phyloP scores from a whole-genome alignment of 805 yeast genomes.

The Metschnikowia matae region DNA sequence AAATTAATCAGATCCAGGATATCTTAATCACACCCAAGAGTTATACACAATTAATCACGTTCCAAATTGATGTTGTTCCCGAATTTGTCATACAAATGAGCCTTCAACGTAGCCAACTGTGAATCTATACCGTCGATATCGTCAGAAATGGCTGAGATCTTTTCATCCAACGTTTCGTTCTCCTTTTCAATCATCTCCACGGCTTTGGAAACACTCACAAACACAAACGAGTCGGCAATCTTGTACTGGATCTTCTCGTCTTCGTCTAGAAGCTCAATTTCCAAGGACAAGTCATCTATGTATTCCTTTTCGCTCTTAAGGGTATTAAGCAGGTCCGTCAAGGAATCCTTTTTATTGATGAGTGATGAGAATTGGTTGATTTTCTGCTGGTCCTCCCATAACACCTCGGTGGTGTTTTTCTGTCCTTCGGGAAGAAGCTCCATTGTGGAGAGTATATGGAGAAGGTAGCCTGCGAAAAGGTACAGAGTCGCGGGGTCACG shows the following conservation, averaged over 20 bases:
- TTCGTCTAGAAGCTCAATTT: slow-evolving; percentile 77
- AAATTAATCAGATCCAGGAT: too few relatives aligned
- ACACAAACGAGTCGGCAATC: slow-evolving; percentile 78
- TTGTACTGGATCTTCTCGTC: slow-evolving; percentile 71
- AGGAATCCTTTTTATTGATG: slow-evolving; percentile 63
- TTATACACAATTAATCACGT: slow-evolving; percentile 20
- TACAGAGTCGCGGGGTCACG: background rate
- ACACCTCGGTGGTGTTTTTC: slow-evolving; percentile 54
- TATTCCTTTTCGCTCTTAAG: slow-evolving; percentile 75
- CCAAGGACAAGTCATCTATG: slow-evolving; percentile 79
- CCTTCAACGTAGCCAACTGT: slow-evolving; percentile 58
- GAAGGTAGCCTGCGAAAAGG: background rate
- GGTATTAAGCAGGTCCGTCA: slow-evolving; percentile 45
- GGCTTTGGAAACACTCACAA: slow-evolving; percentile 61
- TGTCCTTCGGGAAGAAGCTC: slow-evolving; percentile 55
- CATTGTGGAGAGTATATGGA: slow-evolving; percentile 22
- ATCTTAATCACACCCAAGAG: too few relatives aligned
- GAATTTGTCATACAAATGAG: slow-evolving; percentile 77
- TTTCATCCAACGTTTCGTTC: slow-evolving; percentile 46
- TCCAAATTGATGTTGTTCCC: slow-evolving; percentile 88
- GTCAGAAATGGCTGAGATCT: slow-evolving; percentile 44
- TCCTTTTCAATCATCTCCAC: slow-evolving; percentile 65
- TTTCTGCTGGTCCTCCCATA: slow-evolving; percentile 82
- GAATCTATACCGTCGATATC: slow-evolving; percentile 51
- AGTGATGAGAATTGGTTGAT: slow-evolving; percentile 86